phyloP scores from a whole-genome alignment of 225 moss, liverwort and hornwort species.

The Takakia lepidozioides region DNA sequence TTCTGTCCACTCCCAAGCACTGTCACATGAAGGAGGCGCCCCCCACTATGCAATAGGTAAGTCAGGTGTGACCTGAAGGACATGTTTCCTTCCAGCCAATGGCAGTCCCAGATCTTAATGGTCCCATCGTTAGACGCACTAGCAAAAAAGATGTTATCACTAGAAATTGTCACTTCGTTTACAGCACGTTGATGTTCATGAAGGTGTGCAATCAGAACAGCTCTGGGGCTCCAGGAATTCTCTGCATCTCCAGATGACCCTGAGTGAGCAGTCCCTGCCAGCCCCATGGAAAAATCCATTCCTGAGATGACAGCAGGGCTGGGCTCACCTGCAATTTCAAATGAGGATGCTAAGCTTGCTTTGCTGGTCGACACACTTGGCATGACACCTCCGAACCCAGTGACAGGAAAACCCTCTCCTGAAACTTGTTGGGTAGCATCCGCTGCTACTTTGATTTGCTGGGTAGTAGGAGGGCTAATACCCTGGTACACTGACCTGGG shows the following conservation, averaged over 20 bases:
- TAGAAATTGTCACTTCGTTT: slow-evolving; percentile 88
- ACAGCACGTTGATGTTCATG: slow-evolving; percentile 98
- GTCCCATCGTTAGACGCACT: slow-evolving; percentile 99
- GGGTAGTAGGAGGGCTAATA: slow-evolving; percentile 37
- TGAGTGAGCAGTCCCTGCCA: slow-evolving; percentile 55
- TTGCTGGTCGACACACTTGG: slow-evolving; percentile 32
- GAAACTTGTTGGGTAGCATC: slow-evolving; percentile 63
- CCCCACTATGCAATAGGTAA: slow-evolving; percentile 56
- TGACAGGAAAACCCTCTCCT: slow-evolving; percentile 55
- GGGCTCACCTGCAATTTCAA: slow-evolving; percentile 49
- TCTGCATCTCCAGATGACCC: slow-evolving; percentile 62
- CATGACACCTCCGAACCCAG: slow-evolving; percentile 42
- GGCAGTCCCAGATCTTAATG: slow-evolving; percentile 95
- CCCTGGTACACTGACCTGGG: slow-evolving; percentile 84
- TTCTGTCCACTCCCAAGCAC: slow-evolving; percentile 81
- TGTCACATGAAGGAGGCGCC: slow-evolving; percentile 73
- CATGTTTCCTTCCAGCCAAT: slow-evolving; percentile 83
- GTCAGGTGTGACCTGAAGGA: slow-evolving; percentile 88
- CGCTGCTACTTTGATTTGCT: slow-evolving; percentile 63
- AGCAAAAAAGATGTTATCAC: slow-evolving; percentile 79
- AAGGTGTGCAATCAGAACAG: slow-evolving; percentile 86
- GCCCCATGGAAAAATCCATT: slow-evolving; percentile 67
- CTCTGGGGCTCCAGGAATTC: slow-evolving; percentile 85
- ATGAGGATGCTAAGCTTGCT: slow-evolving; percentile 30
- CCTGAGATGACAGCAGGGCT: slow-evolving; percentile 52